Percentiles rank a stretch among this genome's conserved stretches.
Conservation (phyloP, 768 basidiomycete species). For the Termitomyces sp. region DNA sequence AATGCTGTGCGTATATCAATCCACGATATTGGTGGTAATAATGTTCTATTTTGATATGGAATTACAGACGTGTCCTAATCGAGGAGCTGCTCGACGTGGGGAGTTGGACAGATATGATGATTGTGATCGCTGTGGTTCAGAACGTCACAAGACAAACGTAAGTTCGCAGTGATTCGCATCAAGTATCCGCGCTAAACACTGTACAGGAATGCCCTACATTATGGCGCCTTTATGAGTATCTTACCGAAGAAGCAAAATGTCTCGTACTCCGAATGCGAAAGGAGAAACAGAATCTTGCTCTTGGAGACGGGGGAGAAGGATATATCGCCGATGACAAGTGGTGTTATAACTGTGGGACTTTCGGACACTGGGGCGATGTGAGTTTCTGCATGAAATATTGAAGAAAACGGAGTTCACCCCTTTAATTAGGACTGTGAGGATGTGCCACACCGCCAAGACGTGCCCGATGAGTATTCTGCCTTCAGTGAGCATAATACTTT, state of each 20-base stretch:
- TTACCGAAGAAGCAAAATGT: constrained; percentile 47
- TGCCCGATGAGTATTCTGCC: constrained; percentile 54
- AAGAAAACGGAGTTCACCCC: neutral
- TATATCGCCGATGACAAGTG: constrained; percentile 70
- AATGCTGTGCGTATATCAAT: constrained; percentile 43
- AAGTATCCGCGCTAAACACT: neutral
- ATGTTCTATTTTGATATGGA: neutral
- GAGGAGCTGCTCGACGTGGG: constrained; percentile 24
- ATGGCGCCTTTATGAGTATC: constrained; percentile 78
- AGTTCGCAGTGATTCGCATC: constrained; percentile 14
- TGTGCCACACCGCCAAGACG: constrained; percentile 31
- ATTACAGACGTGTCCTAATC: constrained; percentile 67
- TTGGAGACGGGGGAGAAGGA: constrained; percentile 75
- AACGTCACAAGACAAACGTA: constrained; percentile 61
- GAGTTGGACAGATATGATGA: constrained; percentile 31
- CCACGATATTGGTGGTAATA: neutral
- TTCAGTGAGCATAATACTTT: constrained; percentile 60
- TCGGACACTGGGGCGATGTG: constrained; percentile 79
- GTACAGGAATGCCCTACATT: constrained; percentile 75
- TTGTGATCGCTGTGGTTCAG: constrained; percentile 69
- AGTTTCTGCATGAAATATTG: constrained; percentile 20
- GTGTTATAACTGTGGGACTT: constrained; percentile 77
- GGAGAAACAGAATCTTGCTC: constrained; percentile 38
- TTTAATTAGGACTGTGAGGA: constrained; percentile 55
- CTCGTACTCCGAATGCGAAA: constrained; percentile 41